Conservation (phyloP, 768 basidiomycete genomes). For the Lentinula detonsa region DNA sequence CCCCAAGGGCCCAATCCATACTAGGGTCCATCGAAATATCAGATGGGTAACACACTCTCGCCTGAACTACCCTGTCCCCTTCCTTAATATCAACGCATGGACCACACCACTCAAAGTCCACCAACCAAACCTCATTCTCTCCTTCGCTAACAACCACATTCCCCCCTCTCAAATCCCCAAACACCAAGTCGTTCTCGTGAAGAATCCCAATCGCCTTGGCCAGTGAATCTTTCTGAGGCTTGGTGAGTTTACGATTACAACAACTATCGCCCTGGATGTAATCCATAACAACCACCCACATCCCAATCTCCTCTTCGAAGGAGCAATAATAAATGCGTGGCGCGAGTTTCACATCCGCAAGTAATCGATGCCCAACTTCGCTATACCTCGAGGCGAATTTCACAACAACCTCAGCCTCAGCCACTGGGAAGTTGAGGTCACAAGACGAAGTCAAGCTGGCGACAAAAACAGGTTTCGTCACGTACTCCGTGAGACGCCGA, state of each 20-base stretch:
- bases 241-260: background rate
- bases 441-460: background rate
- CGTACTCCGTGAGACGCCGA: background rate
- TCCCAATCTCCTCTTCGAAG: background rate
- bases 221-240: background rate
- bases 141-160: constrained; percentile 4
- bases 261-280: background rate
- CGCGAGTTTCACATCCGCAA: background rate
- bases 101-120: constrained; percentile 20
- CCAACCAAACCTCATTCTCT: constrained; percentile 7
- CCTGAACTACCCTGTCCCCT: too few relatives aligned
- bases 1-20: too few relatives aligned
- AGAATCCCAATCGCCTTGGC: constrained; percentile 9
- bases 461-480: background rate
- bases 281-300: constrained; percentile 5
- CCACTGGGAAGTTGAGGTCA: too few relatives aligned
- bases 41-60: too few relatives aligned
- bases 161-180: constrained; percentile 14
- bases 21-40: too few relatives aligned
- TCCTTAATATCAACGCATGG: too few relatives aligned
- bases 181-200: constrained; percentile 12
- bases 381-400: background rate
- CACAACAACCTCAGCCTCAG: background rate
- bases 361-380: background rate
- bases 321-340: background rate